phyloP scores from a whole-genome alignment of 768 basidiomycete species.

The Trametes cingulata region DNA sequence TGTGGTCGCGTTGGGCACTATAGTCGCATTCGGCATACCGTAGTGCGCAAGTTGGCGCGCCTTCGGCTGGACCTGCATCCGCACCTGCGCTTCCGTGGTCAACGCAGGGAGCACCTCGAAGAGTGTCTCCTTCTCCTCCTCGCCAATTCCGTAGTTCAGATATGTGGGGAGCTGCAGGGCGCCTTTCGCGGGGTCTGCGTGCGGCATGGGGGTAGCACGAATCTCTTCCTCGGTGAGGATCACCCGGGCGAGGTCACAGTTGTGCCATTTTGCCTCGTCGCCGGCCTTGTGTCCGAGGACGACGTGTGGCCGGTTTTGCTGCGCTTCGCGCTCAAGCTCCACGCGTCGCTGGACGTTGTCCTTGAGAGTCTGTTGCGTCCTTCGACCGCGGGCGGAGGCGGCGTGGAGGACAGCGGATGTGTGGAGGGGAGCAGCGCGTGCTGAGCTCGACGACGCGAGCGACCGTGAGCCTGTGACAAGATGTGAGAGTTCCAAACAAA shows the following conservation, averaged over 20 bases:
- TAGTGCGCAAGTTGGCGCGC: no score
- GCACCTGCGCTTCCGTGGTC: slow-evolving; percentile 33
- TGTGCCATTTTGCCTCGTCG: slow-evolving; percentile 67
- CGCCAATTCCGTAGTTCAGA: slow-evolving; percentile 67
- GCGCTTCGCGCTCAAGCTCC: slow-evolving; percentile 40
- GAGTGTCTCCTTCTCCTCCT: slow-evolving; percentile 57
- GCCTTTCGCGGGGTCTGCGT: slow-evolving; percentile 29
- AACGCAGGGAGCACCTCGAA: slow-evolving; percentile 67
- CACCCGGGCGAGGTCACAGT: slow-evolving; percentile 63
- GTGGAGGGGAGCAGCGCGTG: slow-evolving; percentile 43
- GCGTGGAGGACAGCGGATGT: slow-evolving; percentile 45
- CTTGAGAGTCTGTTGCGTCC: slow-evolving; percentile 41
- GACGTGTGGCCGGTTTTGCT: slow-evolving; percentile 56
- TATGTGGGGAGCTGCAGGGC: slow-evolving; percentile 50
- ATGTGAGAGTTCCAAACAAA: slow-evolving; percentile 12
- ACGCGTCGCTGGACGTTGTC: slow-evolving; percentile 48
- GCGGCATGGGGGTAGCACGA: slow-evolving; percentile 19
- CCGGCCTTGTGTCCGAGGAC: slow-evolving; percentile 72
- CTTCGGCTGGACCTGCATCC: slow-evolving; percentile 12
- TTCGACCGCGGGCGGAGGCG: slow-evolving; percentile 33
- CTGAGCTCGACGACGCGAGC: slow-evolving; percentile 42
- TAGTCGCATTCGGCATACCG: no score
- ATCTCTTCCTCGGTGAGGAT: slow-evolving; percentile 54
- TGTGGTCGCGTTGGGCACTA: no score
- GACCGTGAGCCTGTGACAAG: slow-evolving; percentile 34